Conservation (phyloP, 1,284 basidiomycete genomes). For the Volvariella volvacea region DNA sequence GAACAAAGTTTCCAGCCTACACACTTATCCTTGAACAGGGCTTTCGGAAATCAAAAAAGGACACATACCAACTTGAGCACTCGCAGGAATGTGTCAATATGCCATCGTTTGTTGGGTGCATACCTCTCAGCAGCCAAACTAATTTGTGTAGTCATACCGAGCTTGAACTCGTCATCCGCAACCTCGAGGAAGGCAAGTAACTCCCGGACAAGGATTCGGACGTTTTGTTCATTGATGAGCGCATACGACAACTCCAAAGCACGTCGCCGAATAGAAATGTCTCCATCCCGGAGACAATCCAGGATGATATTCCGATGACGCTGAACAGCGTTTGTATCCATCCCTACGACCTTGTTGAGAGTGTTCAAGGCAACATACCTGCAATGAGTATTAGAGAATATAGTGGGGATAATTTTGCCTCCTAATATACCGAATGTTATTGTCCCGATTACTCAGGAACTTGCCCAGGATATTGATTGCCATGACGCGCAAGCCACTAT, state of each 20-base stretch:
- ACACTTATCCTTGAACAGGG: constrained; percentile 4
- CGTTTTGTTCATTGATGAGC: constrained; percentile 93
- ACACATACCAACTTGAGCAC: constrained; percentile 81
- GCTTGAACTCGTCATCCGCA: constrained; percentile 98
- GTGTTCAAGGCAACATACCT: constrained; percentile 99
- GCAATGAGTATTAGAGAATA: constrained; percentile 8
- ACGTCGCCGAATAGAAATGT: constrained; percentile 96
- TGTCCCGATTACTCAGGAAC: constrained; percentile 96
- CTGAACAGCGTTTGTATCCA: constrained; percentile 98
- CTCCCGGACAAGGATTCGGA: constrained; percentile 89
- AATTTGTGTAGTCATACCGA: constrained; percentile 96
- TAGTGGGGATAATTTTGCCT: neutral
- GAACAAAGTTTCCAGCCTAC: constrained; percentile 96
- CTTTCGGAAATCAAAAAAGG: neutral
- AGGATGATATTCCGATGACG: constrained; percentile 97
- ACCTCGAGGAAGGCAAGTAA: constrained; percentile 95
- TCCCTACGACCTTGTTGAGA: constrained; percentile 95
- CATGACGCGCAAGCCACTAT: constrained; percentile 95
- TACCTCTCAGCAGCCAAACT: constrained; percentile 94
- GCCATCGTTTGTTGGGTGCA: constrained; percentile 98
- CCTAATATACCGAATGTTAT: constrained; percentile 84
- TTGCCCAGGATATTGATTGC: constrained; percentile 99
- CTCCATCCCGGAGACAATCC: constrained; percentile 96
- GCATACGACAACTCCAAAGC: constrained; percentile 98
- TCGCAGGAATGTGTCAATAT: constrained; percentile 95